Base-by-base conservation (phyloP, 257 asterid genomes). In the Nicotiana undulata region DNA sequence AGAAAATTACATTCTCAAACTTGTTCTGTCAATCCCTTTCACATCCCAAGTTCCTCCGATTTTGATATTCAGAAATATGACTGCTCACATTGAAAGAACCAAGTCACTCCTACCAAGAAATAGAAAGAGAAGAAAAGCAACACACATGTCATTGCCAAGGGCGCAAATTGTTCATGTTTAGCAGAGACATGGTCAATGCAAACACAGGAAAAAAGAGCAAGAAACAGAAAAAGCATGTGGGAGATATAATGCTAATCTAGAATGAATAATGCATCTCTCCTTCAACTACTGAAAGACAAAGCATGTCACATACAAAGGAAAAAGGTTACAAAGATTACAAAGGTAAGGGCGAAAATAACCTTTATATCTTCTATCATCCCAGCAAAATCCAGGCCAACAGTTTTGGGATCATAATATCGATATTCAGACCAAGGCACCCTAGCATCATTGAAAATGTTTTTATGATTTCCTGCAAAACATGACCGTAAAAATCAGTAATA, bases 351-450 rank as follows among this genome's bases (percentile, higher is more conserved):
- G 7, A 28, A 5, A 64, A 79, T 70, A 83, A 95, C 99, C 99
- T 95, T 95, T 81, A 95, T 95, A 91, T 93, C 99, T 63, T 97
- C 86, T 82, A 95, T 89, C 99, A 95, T 95, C 70, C 99, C 99
- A 75, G 90, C 88, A 87, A 95, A 95, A 88, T 95, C 99, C 85
- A 95, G 86, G 49, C 99, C 99, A 83, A 93, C 95, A 65, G 99
- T 95, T 84, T 85, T 89, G 61, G 98, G 97, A 87, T 95, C 96
- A 82, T 93, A 95, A 86, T 95, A 95, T 51, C 92, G 93, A 82
- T 95, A 95, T 86, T 95, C 99, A 34, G 97, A 95, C 97, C 97
- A 93, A 74, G 96, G 96, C 79, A 95, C 98, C 86, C 88, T 80
- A 51, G 99, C 99, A 87, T 95, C 99, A 76, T 89, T 90, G 90